Percentiles rank a stretch among this genome's conserved stretches.
These are phyloP conservation scores for Talaromyces sp. DNA, from an alignment of 2,329 filamentous ascomycete genomes.

Conservation along the genomic window DNA sequence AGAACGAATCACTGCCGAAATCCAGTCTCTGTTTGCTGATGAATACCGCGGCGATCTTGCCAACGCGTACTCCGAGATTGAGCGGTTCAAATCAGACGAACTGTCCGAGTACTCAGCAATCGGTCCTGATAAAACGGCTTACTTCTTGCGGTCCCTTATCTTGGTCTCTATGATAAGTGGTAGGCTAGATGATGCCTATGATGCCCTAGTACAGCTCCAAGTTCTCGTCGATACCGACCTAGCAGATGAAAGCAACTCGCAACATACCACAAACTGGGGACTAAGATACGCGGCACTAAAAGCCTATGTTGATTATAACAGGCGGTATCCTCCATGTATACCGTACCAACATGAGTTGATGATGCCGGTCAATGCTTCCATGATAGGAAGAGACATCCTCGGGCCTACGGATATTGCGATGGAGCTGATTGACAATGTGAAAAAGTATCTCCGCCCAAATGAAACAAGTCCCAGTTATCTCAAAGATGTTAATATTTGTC, in stretches of 20 bases:
- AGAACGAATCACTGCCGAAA: slow-evolving; percentile 14
- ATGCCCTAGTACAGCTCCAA: slow-evolving; percentile 10
- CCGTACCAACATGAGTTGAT: slow-evolving; percentile 21
- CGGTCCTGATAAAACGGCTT: slow-evolving; percentile 12
- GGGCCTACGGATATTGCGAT: slow-evolving; percentile 12
- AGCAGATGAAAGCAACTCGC: not conserved
- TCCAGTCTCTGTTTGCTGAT: slow-evolving; percentile 18
- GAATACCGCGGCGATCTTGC: slow-evolving; percentile 19
- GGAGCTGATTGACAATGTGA: slow-evolving; percentile 13
- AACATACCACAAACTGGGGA: slow-evolving; percentile 20
- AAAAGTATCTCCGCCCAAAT: slow-evolving; percentile 11
- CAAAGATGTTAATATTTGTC: not conserved
- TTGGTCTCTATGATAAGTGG: slow-evolving; percentile 16
- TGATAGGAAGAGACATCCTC: slow-evolving; percentile 13
- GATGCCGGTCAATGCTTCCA: slow-evolving; percentile 11
- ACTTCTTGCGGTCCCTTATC: slow-evolving; percentile 16
- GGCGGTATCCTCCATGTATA: slow-evolving; percentile 18
- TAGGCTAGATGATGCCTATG: slow-evolving; percentile 16
- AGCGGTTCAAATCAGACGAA: not conserved
- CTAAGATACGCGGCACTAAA: slow-evolving; percentile 19
- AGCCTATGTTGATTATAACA: slow-evolving; percentile 16
- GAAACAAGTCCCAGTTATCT: not conserved
- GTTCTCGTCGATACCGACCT: slow-evolving; percentile 7
- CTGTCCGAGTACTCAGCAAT: not conserved
- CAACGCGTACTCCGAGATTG: slow-evolving; percentile 15